Evolutionary conservation across 148 eudicot species (phyloP).

Genomic region (Camellia granthamiana): DNA sequence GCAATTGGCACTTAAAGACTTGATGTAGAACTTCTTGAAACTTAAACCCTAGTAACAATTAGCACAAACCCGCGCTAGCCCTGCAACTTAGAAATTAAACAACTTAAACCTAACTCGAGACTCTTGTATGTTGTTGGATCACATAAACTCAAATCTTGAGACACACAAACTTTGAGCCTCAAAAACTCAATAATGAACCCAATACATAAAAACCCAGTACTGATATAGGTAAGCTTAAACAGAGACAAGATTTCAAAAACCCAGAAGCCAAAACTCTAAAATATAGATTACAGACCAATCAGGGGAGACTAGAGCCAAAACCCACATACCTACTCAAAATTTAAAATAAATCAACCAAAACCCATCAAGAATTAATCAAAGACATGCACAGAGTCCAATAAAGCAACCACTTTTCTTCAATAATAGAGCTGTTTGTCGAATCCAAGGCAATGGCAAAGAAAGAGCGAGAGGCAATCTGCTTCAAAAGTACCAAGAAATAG

Average conservation of each 20-base stretch:
- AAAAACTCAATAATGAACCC: neutral
- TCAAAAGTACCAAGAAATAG: neutral
- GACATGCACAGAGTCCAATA: neutral
- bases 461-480: neutral
- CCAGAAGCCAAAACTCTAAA: conserved; percentile 8
- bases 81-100: neutral
- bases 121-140: neutral
- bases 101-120: neutral
- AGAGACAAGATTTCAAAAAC: neutral
- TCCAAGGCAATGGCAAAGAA: neutral
- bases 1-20: neutral
- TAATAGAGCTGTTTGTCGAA: conserved; percentile 3
- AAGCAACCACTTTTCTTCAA: conserved; percentile 11
- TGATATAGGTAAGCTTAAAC: neutral
- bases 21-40: neutral
- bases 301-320: neutral
- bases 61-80: neutral
- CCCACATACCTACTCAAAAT: neutral
- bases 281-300: neutral
- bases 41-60: neutral
- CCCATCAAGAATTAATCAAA: conserved; percentile 8
- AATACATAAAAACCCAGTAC: neutral
- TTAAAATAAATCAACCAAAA: neutral
- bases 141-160: neutral
- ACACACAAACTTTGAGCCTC: neutral